Percentiles rank a stretch among this genome's conserved stretches.
Conservation (phyloP, 768 basidiomycete species). For the Amyloporia xantha region DNA sequence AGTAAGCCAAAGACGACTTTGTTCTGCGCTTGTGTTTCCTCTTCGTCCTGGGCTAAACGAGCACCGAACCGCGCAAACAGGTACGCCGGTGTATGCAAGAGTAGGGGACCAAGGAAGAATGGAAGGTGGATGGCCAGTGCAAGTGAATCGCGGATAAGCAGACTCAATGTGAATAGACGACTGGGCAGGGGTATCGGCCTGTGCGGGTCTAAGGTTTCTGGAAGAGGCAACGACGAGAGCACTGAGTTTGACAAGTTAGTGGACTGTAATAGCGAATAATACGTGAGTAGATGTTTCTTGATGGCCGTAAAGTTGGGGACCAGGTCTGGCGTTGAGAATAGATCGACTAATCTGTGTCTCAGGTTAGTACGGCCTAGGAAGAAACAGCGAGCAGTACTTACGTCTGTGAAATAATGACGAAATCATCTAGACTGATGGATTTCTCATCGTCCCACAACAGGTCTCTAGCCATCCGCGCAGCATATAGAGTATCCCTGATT, state of each 20-base stretch:
- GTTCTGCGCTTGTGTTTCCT: slow-evolving; percentile 95
- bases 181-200: slow-evolving; percentile 70
- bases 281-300: slow-evolving; percentile 70
- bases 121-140: slow-evolving; percentile 68
- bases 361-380: slow-evolving; percentile 4
- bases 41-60: slow-evolving; percentile 71
- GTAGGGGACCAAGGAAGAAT: slow-evolving; percentile 81
- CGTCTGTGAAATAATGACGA: slow-evolving; percentile 86
- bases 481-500: slow-evolving; percentile 89
- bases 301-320: slow-evolving; percentile 53
- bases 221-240: slow-evolving; percentile 78
- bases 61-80: slow-evolving; percentile 73
- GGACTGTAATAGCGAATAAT: slow-evolving; percentile 80
- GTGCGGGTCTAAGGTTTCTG: slow-evolving; percentile 74
- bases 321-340: slow-evolving; percentile 67
- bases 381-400: slow-evolving; percentile 33
- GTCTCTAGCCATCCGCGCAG: slow-evolving; percentile 88
- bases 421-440: slow-evolving; percentile 73
- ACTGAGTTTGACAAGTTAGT: slow-evolving; percentile 82
- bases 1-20: slow-evolving; percentile 88
- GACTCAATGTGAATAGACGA: slow-evolving; percentile 70
- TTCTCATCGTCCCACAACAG: slow-evolving; percentile 85
- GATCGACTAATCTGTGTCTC: slow-evolving; percentile 67
- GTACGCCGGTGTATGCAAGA: slow-evolving; percentile 84
- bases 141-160: slow-evolving; percentile 76